Evolutionary conservation across 192 early-diverging fungal genomes (phyloP).

Genomic region (Podila minutissima): DNA sequence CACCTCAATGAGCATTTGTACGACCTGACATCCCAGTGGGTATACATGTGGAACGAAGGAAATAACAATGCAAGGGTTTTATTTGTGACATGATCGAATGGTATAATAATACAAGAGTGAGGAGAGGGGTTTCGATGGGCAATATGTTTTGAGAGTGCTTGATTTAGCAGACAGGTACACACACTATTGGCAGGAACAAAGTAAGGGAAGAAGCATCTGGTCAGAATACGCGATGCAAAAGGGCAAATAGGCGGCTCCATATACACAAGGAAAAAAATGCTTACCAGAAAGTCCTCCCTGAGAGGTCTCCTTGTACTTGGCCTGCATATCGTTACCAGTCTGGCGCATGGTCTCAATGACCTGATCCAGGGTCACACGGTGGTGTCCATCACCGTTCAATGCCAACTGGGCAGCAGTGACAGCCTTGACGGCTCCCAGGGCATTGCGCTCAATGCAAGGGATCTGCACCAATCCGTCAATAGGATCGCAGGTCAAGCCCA

Average conservation of each 20-base stretch:
- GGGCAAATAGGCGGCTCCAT: not conserved
- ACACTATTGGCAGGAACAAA: conserved; percentile 1
- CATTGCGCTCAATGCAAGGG: conserved; percentile 97
- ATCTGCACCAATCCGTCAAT: conserved; percentile 94
- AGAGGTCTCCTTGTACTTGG: conserved; percentile 97
- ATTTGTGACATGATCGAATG: too few relatives aligned
- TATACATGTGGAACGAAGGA: too few relatives aligned
- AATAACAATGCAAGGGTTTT: too few relatives aligned
- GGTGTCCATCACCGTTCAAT: conserved; percentile 91
- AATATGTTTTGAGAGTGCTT: not conserved
- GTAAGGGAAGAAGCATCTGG: not conserved
- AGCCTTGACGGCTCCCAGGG: conserved; percentile 94
- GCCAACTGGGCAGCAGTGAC: conserved; percentile 96
- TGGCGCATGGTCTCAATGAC: conserved; percentile 97
- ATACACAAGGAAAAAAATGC: not conserved
- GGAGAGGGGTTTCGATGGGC: not conserved
- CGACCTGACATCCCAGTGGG: too few relatives aligned
- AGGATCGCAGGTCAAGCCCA: conserved; percentile 89
- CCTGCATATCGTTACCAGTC: conserved; percentile 91
- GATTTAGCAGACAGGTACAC: conserved; percentile 6
- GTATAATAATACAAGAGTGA: too few relatives aligned
- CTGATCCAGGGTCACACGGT: conserved; percentile 92
- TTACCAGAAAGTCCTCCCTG: conserved; percentile 94
- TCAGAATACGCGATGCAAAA: not conserved
- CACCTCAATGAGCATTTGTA: too few relatives aligned